Conservation (phyloP, 2,329 filamentous ascomycete species). For the Chaetomiaceae sp. region DNA sequence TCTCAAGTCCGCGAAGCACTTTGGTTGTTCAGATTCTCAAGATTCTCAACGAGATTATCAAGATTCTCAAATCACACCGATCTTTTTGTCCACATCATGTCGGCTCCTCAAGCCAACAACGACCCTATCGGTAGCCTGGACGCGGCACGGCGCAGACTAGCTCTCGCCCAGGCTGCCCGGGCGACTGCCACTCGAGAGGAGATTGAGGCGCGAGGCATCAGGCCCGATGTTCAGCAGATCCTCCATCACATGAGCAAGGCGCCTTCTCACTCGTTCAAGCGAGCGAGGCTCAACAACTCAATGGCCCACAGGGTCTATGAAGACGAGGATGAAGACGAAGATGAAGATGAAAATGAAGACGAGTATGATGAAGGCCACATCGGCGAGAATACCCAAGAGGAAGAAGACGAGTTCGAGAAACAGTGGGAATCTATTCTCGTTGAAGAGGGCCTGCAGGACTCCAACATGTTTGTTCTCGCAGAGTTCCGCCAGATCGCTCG, state of each 20-base stretch:
- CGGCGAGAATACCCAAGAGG: background rate
- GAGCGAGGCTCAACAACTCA: slow-evolving; percentile 4
- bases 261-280: slow-evolving; percentile 9
- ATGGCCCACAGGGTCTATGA: slow-evolving; percentile 13
- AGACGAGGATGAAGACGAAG: background rate
- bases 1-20: no score
- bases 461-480: slow-evolving; percentile 4
- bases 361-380: background rate
- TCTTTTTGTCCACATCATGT: background rate
- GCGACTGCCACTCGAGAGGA: slow-evolving; percentile 20
- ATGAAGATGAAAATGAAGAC: background rate
- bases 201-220: slow-evolving; percentile 20
- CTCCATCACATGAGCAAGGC: slow-evolving; percentile 16
- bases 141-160: slow-evolving; percentile 8
- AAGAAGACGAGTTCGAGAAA: slow-evolving; percentile 13
- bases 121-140: background rate
- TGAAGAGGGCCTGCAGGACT: slow-evolving; percentile 6
- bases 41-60: no score
- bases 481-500: slow-evolving; percentile 19
- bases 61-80: background rate
- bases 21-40: no score
- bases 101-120: background rate
- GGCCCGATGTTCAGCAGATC: slow-evolving; percentile 14
- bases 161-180: slow-evolving; percentile 12
- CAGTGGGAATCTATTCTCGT: slow-evolving; percentile 12